Evolutionary conservation across 345 rosid genomes (phyloP), one percentile per base, ranked within the genome.

Genomic region (Hibiscus mutabilis): DNA sequence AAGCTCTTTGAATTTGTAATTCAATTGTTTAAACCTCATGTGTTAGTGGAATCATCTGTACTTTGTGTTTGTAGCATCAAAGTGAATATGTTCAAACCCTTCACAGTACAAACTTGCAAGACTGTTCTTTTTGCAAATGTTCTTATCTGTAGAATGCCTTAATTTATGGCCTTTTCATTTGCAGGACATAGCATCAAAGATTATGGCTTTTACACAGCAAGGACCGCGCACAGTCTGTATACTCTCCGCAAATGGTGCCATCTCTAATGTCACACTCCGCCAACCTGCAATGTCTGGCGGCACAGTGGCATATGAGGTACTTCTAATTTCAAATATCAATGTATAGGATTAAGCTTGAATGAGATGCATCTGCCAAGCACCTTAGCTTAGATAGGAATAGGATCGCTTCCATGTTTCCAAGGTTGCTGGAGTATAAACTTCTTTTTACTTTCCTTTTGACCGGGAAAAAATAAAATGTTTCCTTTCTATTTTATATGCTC

Each of bases 191-290:
- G 86, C 85, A 44, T 71, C 93, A 16, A 90, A 90, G 84, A 76
- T 95, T 37, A 75, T 79, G 75, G 86, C 90, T 7, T 90, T 95
- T 68, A 79, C 97, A 10, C 85, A 83, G 81, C 89, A 95, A 84
- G 97, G 96, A 57, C 96, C 97, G 47, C 75, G 96, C 46, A 83
- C 90, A 16, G 76, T 95, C 57, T 89, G 92, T 81, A 86, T 95
- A 78, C 91, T 95, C 68, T 90, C 99, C 59, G 97, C 96, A 66
- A 86, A 77, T 86, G 99, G 99, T 60, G 90, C 97, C 35, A 80
- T 95, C 66, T 76, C 82, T 82, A 83, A 81, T 70, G 93, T 85
- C 60, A 87, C 89, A 21, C 89, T 94, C 59, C 84, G 85, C 69
- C 91, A 87, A 72, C 85, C 89, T 19, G 76, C 88, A 55, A 73